Evolutionary conservation across 225 moss, liverwort and hornwort species (phyloP), one percentile per base, ranked within the genome.

Genomic region (Thuidium tamariscinum): DNA sequence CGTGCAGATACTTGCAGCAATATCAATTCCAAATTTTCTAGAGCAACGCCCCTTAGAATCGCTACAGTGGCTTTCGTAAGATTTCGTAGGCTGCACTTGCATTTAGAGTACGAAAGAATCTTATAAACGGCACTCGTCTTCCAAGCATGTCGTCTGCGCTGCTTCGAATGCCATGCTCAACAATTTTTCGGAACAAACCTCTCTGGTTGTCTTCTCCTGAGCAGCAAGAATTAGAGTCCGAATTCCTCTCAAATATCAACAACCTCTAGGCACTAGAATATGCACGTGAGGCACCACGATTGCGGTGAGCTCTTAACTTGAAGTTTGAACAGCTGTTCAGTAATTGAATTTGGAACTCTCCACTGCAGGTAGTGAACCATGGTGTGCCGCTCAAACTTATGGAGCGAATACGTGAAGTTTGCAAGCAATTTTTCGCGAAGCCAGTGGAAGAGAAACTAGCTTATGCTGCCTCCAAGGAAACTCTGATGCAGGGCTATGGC

Each of bases 361-460:
- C 29, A 63, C 73, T 84, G 87, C 79, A 89, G 89, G 87, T 87
- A 65, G 87, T 89, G 75, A 89, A 84, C 59, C 89, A 87, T 80
- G 84, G 83, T 52, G 87, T 87, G 75, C 89, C 84, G 52, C 75
- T 84, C 76, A 67, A 76, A 86, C 89, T 89, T 39, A 39, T 87
- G 65, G 83, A 84, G 79, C 70, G 87, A 22, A 69, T 66, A 44
- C 84, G 14, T 41, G 74, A 84, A 84, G 51, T 84, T 54, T 84
- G 41, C 72, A 69, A 74, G 81, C 41, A 87, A 19, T 84, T 80
- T 74, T 87, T 80, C 41, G 83, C 80, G 52, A 90, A 74, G 30
- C 87, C 84, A 63, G 51, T 87, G 29, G 87, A 84, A 69, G 87
- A 84, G 55, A 89, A 84, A 36, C 48, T 84, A 79, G 80, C 74